Evolutionary conservation across 331 rosid genomes (phyloP).

Genomic region (Cydonia oblonga): DNA sequence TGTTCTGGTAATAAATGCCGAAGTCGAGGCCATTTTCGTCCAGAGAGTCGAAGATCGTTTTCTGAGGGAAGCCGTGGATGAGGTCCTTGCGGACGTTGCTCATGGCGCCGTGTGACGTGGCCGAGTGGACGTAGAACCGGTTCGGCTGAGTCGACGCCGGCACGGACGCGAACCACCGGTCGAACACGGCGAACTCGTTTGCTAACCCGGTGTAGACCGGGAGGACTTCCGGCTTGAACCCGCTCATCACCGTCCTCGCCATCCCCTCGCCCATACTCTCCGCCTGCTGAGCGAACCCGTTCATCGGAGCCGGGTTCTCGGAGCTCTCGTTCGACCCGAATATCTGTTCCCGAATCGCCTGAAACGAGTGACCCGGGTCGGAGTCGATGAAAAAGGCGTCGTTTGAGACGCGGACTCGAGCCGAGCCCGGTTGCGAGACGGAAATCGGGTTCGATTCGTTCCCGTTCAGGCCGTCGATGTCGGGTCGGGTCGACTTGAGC

Average conservation of each 20-base stretch:
- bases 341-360: conserved; percentile 75
- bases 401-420: conserved; percentile 31
- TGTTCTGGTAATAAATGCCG: conserved; percentile 78
- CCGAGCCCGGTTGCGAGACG: conserved; percentile 32
- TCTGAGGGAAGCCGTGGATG: conserved; percentile 75
- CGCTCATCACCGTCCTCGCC: conserved; percentile 70
- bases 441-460: conserved; percentile 50
- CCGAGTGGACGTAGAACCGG: conserved; percentile 88
- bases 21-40: conserved; percentile 55
- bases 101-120: conserved; percentile 87
- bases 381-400: conserved; percentile 56
- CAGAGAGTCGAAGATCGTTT: conserved; percentile 73
- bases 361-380: conserved; percentile 89
- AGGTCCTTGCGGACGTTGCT: conserved; percentile 80
- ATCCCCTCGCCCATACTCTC: conserved; percentile 24
- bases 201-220: conserved; percentile 64
- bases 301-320: conserved; percentile 50
- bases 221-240: conserved; percentile 52
- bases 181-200: conserved; percentile 54
- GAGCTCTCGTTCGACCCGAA: conserved; percentile 58
- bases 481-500: conserved; percentile 70
- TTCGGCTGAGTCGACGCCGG: conserved; percentile 91
- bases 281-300: conserved; percentile 88
- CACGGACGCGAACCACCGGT: conserved; percentile 86
- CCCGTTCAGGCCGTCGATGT: conserved; percentile 67